A percentile compares a stretch with the other conserved stretches of the same genome.
phyloP scores from a whole-genome alignment of 768 basidiomycete species.

The Amanita polypyramis region DNA sequence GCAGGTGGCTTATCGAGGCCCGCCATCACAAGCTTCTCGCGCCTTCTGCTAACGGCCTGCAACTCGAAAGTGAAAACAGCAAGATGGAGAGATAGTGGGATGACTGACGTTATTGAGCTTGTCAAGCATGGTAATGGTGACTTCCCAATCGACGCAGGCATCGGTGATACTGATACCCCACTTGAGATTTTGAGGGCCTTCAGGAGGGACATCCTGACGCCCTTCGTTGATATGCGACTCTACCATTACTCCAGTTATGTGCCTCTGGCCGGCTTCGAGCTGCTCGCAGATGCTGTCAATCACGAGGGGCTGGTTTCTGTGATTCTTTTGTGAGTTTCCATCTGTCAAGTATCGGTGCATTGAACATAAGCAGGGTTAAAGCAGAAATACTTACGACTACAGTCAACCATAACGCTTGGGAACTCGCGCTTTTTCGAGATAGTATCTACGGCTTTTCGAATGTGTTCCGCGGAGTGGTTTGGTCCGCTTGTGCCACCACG shows the following conservation, averaged over 20 bases:
- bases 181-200: constrained; percentile 59
- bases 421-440: constrained; percentile 55
- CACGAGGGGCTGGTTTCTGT: constrained; percentile 84
- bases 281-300: constrained; percentile 64
- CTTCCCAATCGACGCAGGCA: constrained; percentile 82
- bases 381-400: constrained; percentile 46
- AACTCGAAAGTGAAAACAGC: neutral
- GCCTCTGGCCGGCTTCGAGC: constrained; percentile 53
- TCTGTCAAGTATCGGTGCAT: constrained; percentile 33
- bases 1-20: constrained; percentile 28
- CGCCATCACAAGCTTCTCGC: constrained; percentile 28
- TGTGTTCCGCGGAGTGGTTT: constrained; percentile 72
- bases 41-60: constrained; percentile 36
- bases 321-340: constrained; percentile 94
- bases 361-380: constrained; percentile 5
- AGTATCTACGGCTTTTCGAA: constrained; percentile 47
- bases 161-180: constrained; percentile 86
- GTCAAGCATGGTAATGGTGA: constrained; percentile 67
- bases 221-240: constrained; percentile 92
- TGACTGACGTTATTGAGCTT: constrained; percentile 44
- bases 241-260: constrained; percentile 94
- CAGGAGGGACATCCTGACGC: constrained; percentile 76
- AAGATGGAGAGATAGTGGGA: constrained; percentile 2
- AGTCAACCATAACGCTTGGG: constrained; percentile 83
- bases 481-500: constrained; percentile 89